phyloP scores from a whole-genome alignment of 2,329 filamentous ascomycete species.

The Ilyonectria destructans region DNA sequence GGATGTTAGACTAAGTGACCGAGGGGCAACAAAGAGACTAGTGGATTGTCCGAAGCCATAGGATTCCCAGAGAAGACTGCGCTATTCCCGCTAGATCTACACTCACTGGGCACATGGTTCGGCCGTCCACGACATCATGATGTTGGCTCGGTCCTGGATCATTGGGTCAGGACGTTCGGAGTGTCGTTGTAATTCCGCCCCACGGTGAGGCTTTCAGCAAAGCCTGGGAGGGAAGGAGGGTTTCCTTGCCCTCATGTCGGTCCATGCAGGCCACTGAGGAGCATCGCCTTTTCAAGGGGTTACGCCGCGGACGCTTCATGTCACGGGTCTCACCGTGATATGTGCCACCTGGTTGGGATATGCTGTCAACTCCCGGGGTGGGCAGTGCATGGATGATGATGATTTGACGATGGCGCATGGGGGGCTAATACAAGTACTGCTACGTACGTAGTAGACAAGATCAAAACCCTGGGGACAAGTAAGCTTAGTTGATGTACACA shows the following conservation, averaged over 20 bases:
- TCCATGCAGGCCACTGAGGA: conserved; percentile 37
- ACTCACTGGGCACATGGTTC: conserved; percentile 30
- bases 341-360: conserved; percentile 21
- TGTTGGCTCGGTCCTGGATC: conserved; percentile 7
- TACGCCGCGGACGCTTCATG: conserved; percentile 26
- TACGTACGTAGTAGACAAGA: neutral
- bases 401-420: neutral
- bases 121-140: conserved; percentile 18
- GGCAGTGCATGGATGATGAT: conserved; percentile 9
- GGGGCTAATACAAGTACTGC: conserved; percentile 7
- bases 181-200: conserved; percentile 18
- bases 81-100: conserved; percentile 37
- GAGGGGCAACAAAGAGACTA: conserved; percentile 29
- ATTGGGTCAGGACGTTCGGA: conserved; percentile 24
- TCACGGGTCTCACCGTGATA: conserved; percentile 22
- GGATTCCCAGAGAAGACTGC: conserved; percentile 29
- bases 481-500: conserved; percentile 6
- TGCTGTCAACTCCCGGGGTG: conserved; percentile 5
- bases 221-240: conserved; percentile 8
- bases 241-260: conserved; percentile 27
- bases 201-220: conserved; percentile 26
- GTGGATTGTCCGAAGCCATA: conserved; percentile 15
- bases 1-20: conserved; percentile 11
- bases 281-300: conserved; percentile 19
- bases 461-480: neutral